These are phyloP conservation scores for Boletus coccyginus DNA, from an alignment of 768 basidiomycete species.

Conservation along the genomic window DNA sequence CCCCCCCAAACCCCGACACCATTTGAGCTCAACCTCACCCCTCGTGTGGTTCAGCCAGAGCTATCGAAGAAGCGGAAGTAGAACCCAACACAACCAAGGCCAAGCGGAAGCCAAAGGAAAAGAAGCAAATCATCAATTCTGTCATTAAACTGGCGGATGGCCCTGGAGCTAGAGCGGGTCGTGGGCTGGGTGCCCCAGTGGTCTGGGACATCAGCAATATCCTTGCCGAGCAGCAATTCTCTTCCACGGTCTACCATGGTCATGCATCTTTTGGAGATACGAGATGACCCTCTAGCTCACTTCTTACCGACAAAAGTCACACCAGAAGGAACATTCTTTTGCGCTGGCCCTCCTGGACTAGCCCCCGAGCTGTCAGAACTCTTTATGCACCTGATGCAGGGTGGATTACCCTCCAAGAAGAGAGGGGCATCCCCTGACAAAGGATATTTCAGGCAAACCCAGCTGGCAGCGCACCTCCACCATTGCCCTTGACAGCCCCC, in stretches of 20 bases:
- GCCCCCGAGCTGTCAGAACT: conserved; percentile 78
- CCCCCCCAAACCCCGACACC: conserved; percentile 78
- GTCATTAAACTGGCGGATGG: conserved; percentile 79
- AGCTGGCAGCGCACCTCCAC: too few species aligned
- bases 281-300: conserved; percentile 78
- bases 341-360: conserved; percentile 81
- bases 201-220: conserved; percentile 62
- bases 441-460: conserved; percentile 15
- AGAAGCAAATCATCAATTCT: conserved; percentile 89
- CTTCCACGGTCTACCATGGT: conserved; percentile 83
- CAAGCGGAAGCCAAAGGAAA: conserved; percentile 62
- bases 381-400: conserved; percentile 74
- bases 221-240: conserved; percentile 75
- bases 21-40: conserved; percentile 44
- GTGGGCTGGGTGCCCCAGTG: conserved; percentile 58
- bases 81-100: conserved; percentile 33
- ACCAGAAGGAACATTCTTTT: conserved; percentile 71
- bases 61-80: conserved; percentile 34
- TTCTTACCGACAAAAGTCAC: conserved; percentile 84
- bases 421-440: conserved; percentile 55
- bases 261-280: conserved; percentile 83
- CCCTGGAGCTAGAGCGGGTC: conserved; percentile 50
- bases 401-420: conserved; percentile 51
- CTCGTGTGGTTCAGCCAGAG: conserved; percentile 43
- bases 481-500: too few species aligned